Conservation (phyloP, 2,329 filamentous ascomycete species). For the Thermoascus crustaceus region DNA sequence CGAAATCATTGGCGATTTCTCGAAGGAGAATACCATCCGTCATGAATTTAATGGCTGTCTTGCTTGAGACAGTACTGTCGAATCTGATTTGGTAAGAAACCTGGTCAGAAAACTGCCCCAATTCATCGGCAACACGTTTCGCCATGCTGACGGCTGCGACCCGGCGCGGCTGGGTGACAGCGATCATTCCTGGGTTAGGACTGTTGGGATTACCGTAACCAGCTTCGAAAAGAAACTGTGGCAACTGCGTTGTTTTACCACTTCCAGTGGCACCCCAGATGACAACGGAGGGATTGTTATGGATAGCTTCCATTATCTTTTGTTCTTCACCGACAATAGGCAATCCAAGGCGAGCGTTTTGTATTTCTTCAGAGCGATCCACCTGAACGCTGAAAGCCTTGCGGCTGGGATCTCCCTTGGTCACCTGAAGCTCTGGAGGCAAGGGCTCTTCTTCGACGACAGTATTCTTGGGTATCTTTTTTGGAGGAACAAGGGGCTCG, state of each 20-base stretch:
- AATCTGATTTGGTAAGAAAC: constrained; percentile 96
- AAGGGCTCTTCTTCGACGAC: constrained; percentile 33
- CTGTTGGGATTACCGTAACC: constrained; percentile 75
- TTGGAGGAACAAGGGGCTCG: constrained; percentile 20
- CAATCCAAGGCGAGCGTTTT: constrained; percentile 67
- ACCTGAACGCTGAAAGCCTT: constrained; percentile 72
- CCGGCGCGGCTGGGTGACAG: constrained; percentile 86
- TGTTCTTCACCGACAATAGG: constrained; percentile 94
- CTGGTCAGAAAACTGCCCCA: constrained; percentile 65
- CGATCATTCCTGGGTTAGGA: constrained; percentile 83
- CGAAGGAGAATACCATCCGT: constrained; percentile 92
- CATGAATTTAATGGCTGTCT: constrained; percentile 97
- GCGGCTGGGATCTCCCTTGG: constrained; percentile 42
- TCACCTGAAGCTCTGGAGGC: constrained; percentile 31
- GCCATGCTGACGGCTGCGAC: constrained; percentile 97
- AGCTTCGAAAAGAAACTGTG: constrained; percentile 90
- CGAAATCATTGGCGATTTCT: constrained; percentile 83
- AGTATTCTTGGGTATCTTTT: constrained; percentile 28
- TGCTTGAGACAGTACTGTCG: constrained; percentile 68
- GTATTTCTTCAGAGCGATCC: constrained; percentile 61
- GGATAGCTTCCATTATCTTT: constrained; percentile 94
- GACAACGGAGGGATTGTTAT: constrained; percentile 82
- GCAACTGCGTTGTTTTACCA: constrained; percentile 95
- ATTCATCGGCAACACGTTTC: constrained; percentile 76
- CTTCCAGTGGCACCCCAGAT: constrained; percentile 93